These are phyloP conservation scores for Sclerotinia minor DNA, from an alignment of 2,329 filamentous ascomycete species.

Conservation along the genomic window DNA sequence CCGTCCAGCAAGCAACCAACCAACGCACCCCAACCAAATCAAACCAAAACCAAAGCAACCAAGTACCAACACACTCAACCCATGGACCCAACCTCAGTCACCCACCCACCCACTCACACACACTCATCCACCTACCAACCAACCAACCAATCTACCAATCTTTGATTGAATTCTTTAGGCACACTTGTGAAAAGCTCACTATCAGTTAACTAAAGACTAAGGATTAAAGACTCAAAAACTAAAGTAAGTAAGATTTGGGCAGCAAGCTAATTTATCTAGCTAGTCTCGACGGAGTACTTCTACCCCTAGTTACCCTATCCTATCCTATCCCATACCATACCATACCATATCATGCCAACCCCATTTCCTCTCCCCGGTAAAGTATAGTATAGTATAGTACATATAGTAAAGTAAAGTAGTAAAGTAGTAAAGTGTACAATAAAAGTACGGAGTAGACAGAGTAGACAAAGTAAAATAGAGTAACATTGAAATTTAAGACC, in stretches of 20 bases:
- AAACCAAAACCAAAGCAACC: too few relatives aligned
- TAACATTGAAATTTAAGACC: not conserved
- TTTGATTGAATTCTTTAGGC: not conserved
- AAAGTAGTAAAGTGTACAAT: too few relatives aligned
- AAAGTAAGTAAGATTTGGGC: slow-evolving; percentile 1
- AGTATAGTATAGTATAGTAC: not conserved
- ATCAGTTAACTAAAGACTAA: not conserved
- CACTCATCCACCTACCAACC: too few relatives aligned
- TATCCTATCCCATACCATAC: too few relatives aligned
- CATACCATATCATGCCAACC: too few relatives aligned
- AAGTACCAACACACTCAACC: not conserved
- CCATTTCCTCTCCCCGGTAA: not conserved
- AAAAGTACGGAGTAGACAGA: too few relatives aligned
- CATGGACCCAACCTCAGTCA: not conserved
- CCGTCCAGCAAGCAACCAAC: too few relatives aligned
- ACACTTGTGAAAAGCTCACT: not conserved
- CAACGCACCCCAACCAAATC: too few relatives aligned
- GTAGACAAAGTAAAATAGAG: not conserved
- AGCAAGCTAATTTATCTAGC: slow-evolving; percentile 11
- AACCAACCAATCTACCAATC: not conserved
- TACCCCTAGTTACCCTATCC: not conserved
- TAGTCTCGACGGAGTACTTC: not conserved
- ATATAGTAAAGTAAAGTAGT: too few relatives aligned
- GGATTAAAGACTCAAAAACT: not conserved
- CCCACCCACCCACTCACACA: not conserved